Conservation (phyloP, 805 yeast genomes). For the Groenewaldozyma tartarivorans region DNA sequence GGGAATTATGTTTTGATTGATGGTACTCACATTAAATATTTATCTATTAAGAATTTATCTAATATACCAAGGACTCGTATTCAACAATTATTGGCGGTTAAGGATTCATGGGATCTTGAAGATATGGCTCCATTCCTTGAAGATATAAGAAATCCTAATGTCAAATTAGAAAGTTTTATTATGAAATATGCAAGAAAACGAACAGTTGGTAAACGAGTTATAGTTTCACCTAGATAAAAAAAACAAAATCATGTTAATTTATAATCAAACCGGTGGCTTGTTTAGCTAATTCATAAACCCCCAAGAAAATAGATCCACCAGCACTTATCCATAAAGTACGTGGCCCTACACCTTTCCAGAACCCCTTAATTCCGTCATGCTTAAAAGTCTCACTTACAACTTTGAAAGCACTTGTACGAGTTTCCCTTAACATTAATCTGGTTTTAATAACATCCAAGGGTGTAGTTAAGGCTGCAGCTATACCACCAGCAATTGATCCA, state of each 20-base stretch:
- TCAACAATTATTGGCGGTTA: slow-evolving; percentile 41
- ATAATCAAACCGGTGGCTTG: slow-evolving; percentile 3
- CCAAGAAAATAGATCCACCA: slow-evolving; percentile 96
- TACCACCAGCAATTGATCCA: slow-evolving; percentile 91
- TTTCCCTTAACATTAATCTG: slow-evolving; percentile 68
- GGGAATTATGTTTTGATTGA: slow-evolving; percentile 48
- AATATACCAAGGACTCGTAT: slow-evolving; percentile 41
- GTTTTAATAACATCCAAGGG: slow-evolving; percentile 94
- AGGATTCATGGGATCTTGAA: slow-evolving; percentile 49
- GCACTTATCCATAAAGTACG: slow-evolving; percentile 96
- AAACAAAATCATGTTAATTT: too few species aligned
- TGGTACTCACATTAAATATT: slow-evolving; percentile 38
- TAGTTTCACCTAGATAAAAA: slow-evolving; percentile 24
- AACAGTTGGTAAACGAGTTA: slow-evolving; percentile 33
- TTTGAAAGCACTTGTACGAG: slow-evolving; percentile 38
- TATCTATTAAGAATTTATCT: slow-evolving; percentile 43
- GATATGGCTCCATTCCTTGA: slow-evolving; percentile 57
- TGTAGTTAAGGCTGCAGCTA: slow-evolving; percentile 89
- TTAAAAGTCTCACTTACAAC: slow-evolving; percentile 52
- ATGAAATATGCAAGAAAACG: slow-evolving; percentile 54
- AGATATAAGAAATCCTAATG: slow-evolving; percentile 44
- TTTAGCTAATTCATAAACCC: slow-evolving; percentile 66
- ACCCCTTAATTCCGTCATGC: slow-evolving; percentile 70
- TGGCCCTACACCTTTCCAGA: slow-evolving; percentile 84
- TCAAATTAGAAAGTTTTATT: slow-evolving; percentile 48